A percentile compares a stretch with the other conserved stretches of the same genome.
phyloP scores from a whole-genome alignment of 202 grass and related monocot genomes.

The Saccharum hybrid region DNA sequence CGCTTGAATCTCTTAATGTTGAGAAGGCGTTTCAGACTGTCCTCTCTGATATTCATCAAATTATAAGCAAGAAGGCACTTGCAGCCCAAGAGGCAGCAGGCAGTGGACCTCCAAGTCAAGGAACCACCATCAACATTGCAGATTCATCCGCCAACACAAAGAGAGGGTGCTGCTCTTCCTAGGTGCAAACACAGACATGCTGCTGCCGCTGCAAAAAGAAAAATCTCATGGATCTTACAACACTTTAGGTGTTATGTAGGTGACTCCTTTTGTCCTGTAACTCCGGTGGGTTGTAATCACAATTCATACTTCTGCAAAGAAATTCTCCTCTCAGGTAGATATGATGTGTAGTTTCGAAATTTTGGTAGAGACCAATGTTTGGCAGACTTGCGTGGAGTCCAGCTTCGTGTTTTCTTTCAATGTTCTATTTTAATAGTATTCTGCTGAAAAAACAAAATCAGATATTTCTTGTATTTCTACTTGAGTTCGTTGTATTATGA shows the following conservation, averaged over 20 bases:
- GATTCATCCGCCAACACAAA: conserved; percentile 45
- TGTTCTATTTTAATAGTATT: conserved; percentile 6
- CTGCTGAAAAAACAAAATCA: background rate
- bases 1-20: conserved; percentile 75
- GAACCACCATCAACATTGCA: conserved; percentile 73
- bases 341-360: conserved; percentile 59
- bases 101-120: conserved; percentile 58
- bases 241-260: conserved; percentile 43
- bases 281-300: conserved; percentile 57
- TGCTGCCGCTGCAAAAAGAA: conserved; percentile 29
- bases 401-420: conserved; percentile 40
- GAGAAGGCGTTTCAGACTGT: conserved; percentile 87
- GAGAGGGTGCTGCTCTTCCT: conserved; percentile 70
- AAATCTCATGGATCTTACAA: conserved; percentile 41
- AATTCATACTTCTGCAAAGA: conserved; percentile 57
- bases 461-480: conserved; percentile 35
- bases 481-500: background rate
- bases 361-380: conserved; percentile 58
- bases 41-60: conserved; percentile 79
- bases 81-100: conserved; percentile 76
- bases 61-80: conserved; percentile 87
- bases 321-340: conserved; percentile 52
- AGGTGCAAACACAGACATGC: conserved; percentile 33
- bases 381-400: conserved; percentile 43
- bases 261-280: conserved; percentile 53